Percentiles rank a stretch among this genome's conserved stretches.
phyloP scores from a whole-genome alignment of 208 protist genomes.

The Trypanosoma brucei region DNA sequence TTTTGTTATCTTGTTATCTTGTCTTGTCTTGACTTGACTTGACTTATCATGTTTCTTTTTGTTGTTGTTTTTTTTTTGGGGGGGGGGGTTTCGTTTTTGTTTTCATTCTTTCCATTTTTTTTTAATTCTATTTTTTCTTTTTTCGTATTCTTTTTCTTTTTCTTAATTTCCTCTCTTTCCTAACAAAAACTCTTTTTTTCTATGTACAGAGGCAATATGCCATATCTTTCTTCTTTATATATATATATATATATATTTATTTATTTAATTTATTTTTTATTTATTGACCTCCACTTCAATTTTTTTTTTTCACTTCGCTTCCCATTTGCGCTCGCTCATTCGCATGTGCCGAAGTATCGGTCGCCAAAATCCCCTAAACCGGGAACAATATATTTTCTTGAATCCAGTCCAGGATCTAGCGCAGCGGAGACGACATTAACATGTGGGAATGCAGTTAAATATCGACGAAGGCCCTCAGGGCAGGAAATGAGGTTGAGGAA shows the following conservation, averaged over 20 bases:
- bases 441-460: constrained; percentile 63
- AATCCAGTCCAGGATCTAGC: constrained; percentile 91
- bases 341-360: constrained; percentile 93
- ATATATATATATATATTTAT: not conserved
- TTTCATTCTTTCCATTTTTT: no score
- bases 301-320: not conserved
- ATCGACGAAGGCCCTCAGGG: constrained; percentile 83
- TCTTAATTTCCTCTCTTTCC: no score
- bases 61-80: no score
- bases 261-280: not conserved
- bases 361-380: constrained; percentile 97
- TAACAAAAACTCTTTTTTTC: not conserved
- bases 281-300: constrained; percentile 1
- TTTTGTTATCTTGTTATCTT: no score
- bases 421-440: constrained; percentile 88
- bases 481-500: constrained; percentile 94
- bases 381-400: constrained; percentile 93
- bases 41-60: no score
- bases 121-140: no score
- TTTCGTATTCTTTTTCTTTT: no score
- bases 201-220: not conserved
- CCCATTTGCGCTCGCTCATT: constrained; percentile 2
- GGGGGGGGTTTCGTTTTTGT: no score
- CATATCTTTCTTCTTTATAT: not conserved
- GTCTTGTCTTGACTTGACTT: no score